Evolutionary conservation across 257 asterid genomes (phyloP).

Genomic region (Solanum ahanhuiri): DNA sequence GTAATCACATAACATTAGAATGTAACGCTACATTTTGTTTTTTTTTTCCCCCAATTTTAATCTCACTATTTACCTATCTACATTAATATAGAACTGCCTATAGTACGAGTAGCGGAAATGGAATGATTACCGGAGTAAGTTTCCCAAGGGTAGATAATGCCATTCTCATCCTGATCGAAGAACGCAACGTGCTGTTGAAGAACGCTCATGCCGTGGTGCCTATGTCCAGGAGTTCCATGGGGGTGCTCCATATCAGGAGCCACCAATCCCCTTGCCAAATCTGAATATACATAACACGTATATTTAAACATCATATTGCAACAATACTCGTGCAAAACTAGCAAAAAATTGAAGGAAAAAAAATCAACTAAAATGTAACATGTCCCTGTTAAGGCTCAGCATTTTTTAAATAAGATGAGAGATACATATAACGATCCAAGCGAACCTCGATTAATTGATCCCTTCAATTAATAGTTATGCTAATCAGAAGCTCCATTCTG

Average conservation of each 20-base stretch:
- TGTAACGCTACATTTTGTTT: too few species aligned
- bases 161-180: conserved; percentile 72
- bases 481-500: background rate
- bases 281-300: conserved; percentile 12
- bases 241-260: conserved; percentile 82
- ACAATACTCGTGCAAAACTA: background rate
- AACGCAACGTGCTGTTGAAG: conserved; percentile 83
- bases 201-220: conserved; percentile 49
- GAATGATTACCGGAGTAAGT: conserved; percentile 28
- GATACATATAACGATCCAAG: background rate
- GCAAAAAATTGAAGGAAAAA: background rate
- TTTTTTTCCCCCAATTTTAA: background rate
- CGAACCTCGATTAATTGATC: background rate
- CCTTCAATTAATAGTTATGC: background rate
- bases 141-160: conserved; percentile 80
- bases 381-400: background rate
- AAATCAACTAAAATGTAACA: background rate
- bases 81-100: background rate
- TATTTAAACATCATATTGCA: background rate
- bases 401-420: background rate
- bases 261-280: conserved; percentile 50
- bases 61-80: background rate
- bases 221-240: conserved; percentile 62
- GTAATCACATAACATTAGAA: too few species aligned
- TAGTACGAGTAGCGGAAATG: background rate